These are phyloP conservation scores for Echinosophora koreensis DNA, from an alignment of 306 rosid species.

Conservation along the genomic window DNA sequence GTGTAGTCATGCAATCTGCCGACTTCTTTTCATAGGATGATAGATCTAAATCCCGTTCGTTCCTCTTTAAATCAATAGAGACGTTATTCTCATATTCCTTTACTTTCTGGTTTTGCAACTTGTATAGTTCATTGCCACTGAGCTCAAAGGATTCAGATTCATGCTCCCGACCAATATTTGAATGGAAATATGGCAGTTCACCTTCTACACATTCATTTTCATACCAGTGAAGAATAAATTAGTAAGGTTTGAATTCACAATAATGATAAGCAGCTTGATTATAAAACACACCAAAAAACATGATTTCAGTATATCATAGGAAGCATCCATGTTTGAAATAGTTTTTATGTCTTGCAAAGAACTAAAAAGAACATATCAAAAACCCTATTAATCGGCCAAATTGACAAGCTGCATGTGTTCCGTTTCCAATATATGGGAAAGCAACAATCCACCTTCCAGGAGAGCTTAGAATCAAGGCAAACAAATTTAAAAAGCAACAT, in stretches of 20 bases:
- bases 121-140: conserved; percentile 49
- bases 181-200: conserved; percentile 60
- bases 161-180: conserved; percentile 52
- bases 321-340: neutral
- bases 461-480: conserved; percentile 14
- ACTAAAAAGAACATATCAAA: conserved; percentile 2
- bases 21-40: conserved; percentile 39
- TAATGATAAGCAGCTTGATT: neutral
- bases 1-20: conserved; percentile 39
- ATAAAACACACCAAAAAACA: neutral
- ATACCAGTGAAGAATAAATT: conserved; percentile 38
- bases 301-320: neutral
- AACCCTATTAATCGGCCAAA: conserved; percentile 32
- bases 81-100: conserved; percentile 54
- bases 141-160: conserved; percentile 60
- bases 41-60: conserved; percentile 45
- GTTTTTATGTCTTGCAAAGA: neutral
- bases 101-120: conserved; percentile 47
- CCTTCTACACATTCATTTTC: conserved; percentile 66
- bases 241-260: neutral
- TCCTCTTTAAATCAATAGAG: conserved; percentile 48
- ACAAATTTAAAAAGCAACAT: neutral
- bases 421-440: neutral
- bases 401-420: conserved; percentile 1
- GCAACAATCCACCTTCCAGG: conserved; percentile 1